phyloP scores from a whole-genome alignment of 2,329 filamentous ascomycete genomes.

The Hypoxylon rubiginosum region DNA sequence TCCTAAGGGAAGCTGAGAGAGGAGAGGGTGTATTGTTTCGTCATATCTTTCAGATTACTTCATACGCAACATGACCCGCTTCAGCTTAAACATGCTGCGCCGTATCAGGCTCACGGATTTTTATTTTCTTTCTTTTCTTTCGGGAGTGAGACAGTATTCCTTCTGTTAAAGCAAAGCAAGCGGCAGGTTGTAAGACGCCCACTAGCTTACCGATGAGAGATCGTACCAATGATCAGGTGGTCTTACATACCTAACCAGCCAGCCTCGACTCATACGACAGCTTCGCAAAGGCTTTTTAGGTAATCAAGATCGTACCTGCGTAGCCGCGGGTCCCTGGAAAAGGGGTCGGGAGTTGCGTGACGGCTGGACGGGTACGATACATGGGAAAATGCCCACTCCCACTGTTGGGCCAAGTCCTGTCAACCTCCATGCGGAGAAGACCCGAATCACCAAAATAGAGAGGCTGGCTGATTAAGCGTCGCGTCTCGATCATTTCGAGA shows the following conservation, averaged over 20 bases:
- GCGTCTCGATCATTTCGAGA: slow-evolving; percentile 24
- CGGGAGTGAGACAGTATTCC: slow-evolving; percentile 28
- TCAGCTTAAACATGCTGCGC: slow-evolving; percentile 23
- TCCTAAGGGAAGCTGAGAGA: slow-evolving; percentile 1
- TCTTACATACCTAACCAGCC: background rate
- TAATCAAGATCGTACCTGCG: slow-evolving; percentile 40
- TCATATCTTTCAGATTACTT: slow-evolving; percentile 27
- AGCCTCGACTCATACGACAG: slow-evolving; percentile 22
- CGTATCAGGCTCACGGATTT: slow-evolving; percentile 21
- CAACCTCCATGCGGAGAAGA: slow-evolving; percentile 21
- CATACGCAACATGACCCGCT: slow-evolving; percentile 25
- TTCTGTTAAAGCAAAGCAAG: slow-evolving; percentile 11
- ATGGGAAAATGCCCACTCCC: slow-evolving; percentile 6
- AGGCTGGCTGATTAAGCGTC: slow-evolving; percentile 27
- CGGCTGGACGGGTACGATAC: slow-evolving; percentile 17
- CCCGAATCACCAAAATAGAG: slow-evolving; percentile 7
- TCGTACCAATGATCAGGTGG: background rate
- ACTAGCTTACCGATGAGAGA: background rate
- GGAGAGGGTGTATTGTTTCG: slow-evolving; percentile 26
- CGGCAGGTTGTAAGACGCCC: slow-evolving; percentile 1
- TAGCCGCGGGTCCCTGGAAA: slow-evolving; percentile 24
- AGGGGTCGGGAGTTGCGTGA: slow-evolving; percentile 33
- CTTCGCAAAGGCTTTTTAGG: slow-evolving; percentile 16
- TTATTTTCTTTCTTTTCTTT: background rate
- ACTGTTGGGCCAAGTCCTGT: slow-evolving; percentile 7